Conservation (phyloP, 2,329 filamentous ascomycete species). For the Ustulina deusta region DNA sequence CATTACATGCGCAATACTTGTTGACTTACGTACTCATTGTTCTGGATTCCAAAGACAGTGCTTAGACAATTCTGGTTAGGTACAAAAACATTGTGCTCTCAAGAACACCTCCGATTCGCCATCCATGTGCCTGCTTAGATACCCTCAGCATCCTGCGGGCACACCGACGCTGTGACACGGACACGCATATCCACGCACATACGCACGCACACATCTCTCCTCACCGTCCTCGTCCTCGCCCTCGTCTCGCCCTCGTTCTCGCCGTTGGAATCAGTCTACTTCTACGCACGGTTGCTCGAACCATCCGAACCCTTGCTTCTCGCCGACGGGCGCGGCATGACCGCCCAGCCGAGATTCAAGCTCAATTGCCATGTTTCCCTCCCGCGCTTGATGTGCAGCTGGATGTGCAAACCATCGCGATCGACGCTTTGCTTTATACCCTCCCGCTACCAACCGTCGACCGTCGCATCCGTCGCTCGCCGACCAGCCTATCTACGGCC, state of each 20-base stretch:
- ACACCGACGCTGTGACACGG: background rate
- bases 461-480: constrained; percentile 8
- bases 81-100: background rate
- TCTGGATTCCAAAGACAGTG: constrained; percentile 6
- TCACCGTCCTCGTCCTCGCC: background rate
- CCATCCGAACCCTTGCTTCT: constrained; percentile 15
- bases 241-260: background rate
- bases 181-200: background rate
- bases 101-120: background rate
- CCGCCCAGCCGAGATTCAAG: constrained; percentile 6
- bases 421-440: background rate
- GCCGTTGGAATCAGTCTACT: background rate
- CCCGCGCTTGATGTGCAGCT: constrained; percentile 1
- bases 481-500: background rate
- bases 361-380: constrained; percentile 21
- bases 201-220: background rate
- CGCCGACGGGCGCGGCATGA: constrained; percentile 16
- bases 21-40: background rate
- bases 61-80: background rate
- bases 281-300: constrained; percentile 2
- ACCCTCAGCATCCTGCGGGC: background rate
- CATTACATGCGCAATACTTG: background rate
- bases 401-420: constrained; percentile 7
- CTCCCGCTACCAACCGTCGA: constrained; percentile 5
- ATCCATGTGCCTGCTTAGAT: no score